A percentile compares a stretch with the other conserved stretches of the same genome.
phyloP scores from a whole-genome alignment of 2,329 filamentous ascomycete genomes.

The Herpotrichia juniperi region DNA sequence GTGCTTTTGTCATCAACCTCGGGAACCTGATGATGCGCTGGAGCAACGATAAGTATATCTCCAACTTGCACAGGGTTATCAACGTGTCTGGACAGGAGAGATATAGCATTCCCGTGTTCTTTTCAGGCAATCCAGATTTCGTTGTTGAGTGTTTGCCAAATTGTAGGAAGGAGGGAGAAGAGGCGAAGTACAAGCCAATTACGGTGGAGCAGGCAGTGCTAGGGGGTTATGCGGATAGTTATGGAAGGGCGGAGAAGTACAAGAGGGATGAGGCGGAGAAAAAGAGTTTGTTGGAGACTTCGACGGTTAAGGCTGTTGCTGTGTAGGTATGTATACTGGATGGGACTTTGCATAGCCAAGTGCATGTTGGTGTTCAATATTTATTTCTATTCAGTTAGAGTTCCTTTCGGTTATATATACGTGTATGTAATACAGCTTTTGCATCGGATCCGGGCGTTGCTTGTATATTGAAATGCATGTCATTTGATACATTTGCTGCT shows the following conservation, averaged over 20 bases:
- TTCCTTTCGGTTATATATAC: no score
- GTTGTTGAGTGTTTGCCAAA: conserved; percentile 51
- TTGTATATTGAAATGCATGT: no score
- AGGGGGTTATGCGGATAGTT: conserved; percentile 51
- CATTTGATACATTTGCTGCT: no score
- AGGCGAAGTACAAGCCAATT: conserved; percentile 49
- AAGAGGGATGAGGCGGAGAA: conserved; percentile 44
- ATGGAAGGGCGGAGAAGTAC: conserved; percentile 50
- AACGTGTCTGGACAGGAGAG: conserved; percentile 47
- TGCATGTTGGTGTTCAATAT: no score
- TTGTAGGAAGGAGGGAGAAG: conserved; percentile 41
- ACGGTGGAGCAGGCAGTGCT: conserved; percentile 51
- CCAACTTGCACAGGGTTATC: conserved; percentile 51
- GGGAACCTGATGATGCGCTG: conserved; percentile 59
- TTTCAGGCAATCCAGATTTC: conserved; percentile 53
- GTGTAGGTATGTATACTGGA: no score
- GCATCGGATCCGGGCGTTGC: no score
- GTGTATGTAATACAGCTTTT: no score
- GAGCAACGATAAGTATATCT: conserved; percentile 51
- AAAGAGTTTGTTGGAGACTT: conserved; percentile 2
- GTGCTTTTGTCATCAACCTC: conserved; percentile 84
- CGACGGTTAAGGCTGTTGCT: neutral
- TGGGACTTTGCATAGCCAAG: no score
- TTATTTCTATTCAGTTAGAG: no score
- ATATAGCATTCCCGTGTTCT: conserved; percentile 53